Evolutionary conservation across 306 rosid species (phyloP).

Genomic region (Hippophae rhamnoides): DNA sequence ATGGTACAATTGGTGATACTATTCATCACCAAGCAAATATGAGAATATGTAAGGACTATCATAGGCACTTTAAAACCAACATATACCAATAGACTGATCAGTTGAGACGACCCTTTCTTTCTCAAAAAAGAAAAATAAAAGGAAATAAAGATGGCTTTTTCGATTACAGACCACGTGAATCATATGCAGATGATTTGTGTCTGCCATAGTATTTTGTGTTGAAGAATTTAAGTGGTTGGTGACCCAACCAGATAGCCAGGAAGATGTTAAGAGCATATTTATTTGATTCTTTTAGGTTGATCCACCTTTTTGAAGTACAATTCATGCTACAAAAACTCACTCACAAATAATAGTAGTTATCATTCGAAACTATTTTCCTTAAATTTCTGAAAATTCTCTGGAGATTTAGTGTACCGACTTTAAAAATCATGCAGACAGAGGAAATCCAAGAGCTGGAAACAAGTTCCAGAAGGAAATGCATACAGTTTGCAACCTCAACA

Average conservation of each 20-base stretch:
- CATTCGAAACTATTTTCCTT: too few species aligned
- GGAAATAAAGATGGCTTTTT: not conserved
- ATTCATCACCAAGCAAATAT: not conserved
- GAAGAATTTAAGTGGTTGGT: not conserved
- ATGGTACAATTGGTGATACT: not conserved
- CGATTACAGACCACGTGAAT: not conserved
- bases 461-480: slow-evolving; percentile 4
- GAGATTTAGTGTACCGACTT: too few species aligned
- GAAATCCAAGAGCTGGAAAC: not conserved
- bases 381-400: too few species aligned
- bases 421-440: too few species aligned
- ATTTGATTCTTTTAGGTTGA: not conserved
- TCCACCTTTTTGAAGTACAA: not conserved
- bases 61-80: not conserved
- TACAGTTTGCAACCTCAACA: not conserved
- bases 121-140: not conserved
- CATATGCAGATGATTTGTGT: not conserved
- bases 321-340: slow-evolving; percentile 2
- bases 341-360: not conserved
- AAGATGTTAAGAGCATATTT: not conserved
- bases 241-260: not conserved
- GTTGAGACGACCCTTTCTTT: not conserved
- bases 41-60: not conserved
- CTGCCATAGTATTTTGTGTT: not conserved
- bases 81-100: not conserved